phyloP scores from a whole-genome alignment of 139 green algal genomes.

The Chlorella sp. region DNA sequence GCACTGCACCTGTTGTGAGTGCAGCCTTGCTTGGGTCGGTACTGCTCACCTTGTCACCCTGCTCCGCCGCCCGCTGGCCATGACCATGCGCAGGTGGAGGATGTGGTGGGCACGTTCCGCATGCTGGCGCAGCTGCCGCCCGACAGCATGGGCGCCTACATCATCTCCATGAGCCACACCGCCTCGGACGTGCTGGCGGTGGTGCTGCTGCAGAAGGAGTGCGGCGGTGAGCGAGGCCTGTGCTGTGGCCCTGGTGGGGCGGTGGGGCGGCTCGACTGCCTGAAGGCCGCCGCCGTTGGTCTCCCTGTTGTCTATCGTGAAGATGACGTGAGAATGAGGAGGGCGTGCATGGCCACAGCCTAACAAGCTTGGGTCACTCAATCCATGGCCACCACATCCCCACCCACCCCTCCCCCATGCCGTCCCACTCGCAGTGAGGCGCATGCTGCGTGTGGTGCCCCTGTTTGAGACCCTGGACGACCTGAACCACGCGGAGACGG shows the following conservation, averaged over 20 bases:
- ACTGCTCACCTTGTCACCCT: no score
- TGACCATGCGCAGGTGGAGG: constrained; percentile 47
- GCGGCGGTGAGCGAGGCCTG: constrained; percentile 1
- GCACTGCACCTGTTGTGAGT: no score
- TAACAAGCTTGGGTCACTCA: no score
- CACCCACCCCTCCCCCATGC: not conserved
- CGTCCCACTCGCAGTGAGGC: constrained; percentile 9
- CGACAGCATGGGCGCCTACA: constrained; percentile 89
- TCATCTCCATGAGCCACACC: constrained; percentile 93
- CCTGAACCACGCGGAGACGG: constrained; percentile 71
- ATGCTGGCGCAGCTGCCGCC: constrained; percentile 59
- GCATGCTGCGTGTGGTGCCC: constrained; percentile 86
- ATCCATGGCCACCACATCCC: no score
- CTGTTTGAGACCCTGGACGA: constrained; percentile 97
- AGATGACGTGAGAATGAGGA: no score
- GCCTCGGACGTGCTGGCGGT: constrained; percentile 94
- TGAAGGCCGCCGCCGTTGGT: no score
- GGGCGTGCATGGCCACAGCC: no score
- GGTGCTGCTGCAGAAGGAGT: constrained; percentile 90
- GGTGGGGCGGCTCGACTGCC: no score
- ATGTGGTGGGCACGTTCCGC: constrained; percentile 90
- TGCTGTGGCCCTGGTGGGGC: no score
- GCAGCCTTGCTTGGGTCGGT: no score
- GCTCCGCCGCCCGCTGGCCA: not conserved
- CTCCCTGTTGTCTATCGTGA: no score